phyloP scores from a whole-genome alignment of 2,329 filamentous ascomycete species.

The Talaromyces sp. region DNA sequence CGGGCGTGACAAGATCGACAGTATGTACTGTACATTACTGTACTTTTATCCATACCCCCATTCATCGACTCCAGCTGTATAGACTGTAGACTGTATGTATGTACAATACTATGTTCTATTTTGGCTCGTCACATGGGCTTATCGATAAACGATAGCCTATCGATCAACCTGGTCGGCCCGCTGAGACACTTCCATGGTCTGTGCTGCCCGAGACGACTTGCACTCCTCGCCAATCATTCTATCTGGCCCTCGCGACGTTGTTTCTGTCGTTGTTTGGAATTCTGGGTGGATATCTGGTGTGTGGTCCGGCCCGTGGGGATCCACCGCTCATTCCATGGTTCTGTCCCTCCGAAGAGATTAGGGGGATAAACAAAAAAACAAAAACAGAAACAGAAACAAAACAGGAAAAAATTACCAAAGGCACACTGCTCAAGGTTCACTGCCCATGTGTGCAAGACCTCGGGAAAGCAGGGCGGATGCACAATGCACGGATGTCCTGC shows the following conservation, averaged over 20 bases:
- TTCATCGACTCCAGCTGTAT: too few species aligned
- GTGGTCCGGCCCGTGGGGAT: slow-evolving; percentile 23
- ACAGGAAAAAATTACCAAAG: too few species aligned
- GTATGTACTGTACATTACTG: too few species aligned
- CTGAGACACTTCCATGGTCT: slow-evolving; percentile 7
- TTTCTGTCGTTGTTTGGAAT: slow-evolving; percentile 5
- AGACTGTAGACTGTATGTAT: too few species aligned
- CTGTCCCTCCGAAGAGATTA: neutral
- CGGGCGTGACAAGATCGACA: slow-evolving; percentile 2
- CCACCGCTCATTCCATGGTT: slow-evolving; percentile 18
- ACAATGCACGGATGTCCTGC: slow-evolving; percentile 22
- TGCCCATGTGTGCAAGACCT: neutral
- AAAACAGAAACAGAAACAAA: too few species aligned
- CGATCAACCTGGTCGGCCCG: slow-evolving; percentile 4
- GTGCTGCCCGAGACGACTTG: slow-evolving; percentile 9
- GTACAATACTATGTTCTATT: too few species aligned
- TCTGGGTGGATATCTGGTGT: neutral
- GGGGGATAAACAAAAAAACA: neutral
- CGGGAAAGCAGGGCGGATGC: slow-evolving; percentile 14
- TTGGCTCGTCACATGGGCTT: neutral
- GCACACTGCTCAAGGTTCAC: too few species aligned
- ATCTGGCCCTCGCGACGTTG: neutral
- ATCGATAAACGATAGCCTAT: slow-evolving; percentile 15
- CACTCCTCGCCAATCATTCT: slow-evolving; percentile 11
- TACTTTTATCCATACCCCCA: too few species aligned